Base-by-base conservation (phyloP, 2,329 filamentous ascomycete genomes). In the Fusarium coffeatum region DNA sequence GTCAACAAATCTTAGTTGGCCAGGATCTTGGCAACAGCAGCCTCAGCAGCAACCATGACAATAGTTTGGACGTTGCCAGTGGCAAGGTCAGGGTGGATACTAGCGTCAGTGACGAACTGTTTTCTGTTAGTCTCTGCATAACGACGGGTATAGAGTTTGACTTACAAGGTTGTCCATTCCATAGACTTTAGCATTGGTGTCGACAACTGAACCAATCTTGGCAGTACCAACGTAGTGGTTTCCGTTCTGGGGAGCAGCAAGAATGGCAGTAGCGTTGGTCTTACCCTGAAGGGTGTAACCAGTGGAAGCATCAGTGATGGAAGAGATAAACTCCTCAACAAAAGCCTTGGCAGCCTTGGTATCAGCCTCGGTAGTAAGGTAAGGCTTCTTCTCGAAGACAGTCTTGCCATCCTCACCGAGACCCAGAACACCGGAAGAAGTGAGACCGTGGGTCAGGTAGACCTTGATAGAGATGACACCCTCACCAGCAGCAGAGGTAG, bases 51-150 rank as follows among this genome's bases (percentile, higher is more conserved):
- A 45, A 89, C 83, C 75, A 91, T 88, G 68, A 91, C 87, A 42
- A 87, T 85, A 4, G 88, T 84, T 56, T 87, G 86, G 3, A 89
- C 90, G 77, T 93, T 93, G 22, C 89, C 88, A 3, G 88, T 88
- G 13, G 88, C 84, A 61, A 91, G 86, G 63, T 90, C 90, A 0
- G 90, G 90, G 80, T 91, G 90, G 74, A 92, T 89, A 65, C 85
- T 86, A 2, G 87, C 89, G 74, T 92, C 89, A 5, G 91, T 86
- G 18, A 91, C 84, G 74, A 89, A 90, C 72, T 73, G 7, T 6
- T 2, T 8, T 13, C 10, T 32, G 40, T 54, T 23, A 61, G 43
- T 22, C 5, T 8, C 5, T 15, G 4, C 11, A 2, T 7, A 8
- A n/a, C 18, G 32, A 12, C 34, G 3, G 10, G 6, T 37, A 4